Evolutionary conservation across 345 rosid species (phyloP).

Genomic region (Camelina hispida): DNA sequence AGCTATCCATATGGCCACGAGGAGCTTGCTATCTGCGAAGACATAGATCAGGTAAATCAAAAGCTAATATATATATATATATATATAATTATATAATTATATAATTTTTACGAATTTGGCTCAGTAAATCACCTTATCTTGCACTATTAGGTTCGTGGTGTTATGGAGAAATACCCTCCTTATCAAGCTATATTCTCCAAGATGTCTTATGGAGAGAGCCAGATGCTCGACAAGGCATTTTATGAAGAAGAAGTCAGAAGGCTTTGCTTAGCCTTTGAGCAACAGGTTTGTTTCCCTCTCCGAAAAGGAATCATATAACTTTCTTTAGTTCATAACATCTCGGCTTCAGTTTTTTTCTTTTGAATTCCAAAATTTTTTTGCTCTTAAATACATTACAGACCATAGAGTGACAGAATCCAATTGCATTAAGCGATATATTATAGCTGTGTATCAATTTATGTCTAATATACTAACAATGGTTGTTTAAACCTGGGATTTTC

Average conservation of each 20-base stretch:
- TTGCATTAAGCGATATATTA: too few relatives aligned
- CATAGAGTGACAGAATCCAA: not conserved
- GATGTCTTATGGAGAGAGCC: constrained; percentile 95
- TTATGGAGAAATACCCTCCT: constrained; percentile 93
- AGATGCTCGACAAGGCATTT: constrained; percentile 96
- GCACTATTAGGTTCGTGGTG: constrained; percentile 74
- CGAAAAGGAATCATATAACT: not conserved
- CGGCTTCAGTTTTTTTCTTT: not conserved
- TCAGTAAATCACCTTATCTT: not conserved
- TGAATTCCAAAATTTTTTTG: not conserved
- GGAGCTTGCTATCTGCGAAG: constrained; percentile 89
- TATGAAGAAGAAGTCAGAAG: constrained; percentile 99
- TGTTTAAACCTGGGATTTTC: constrained; percentile 37
- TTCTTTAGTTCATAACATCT: not conserved
- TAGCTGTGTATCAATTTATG: not conserved
- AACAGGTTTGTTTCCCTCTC: constrained; percentile 64
- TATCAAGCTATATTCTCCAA: constrained; percentile 88
- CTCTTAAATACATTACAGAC: too few relatives aligned
- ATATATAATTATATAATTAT: not conserved
- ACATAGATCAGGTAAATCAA: constrained; percentile 73
- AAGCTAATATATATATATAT: constrained; percentile 1
- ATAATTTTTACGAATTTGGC: not conserved
- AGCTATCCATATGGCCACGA: constrained; percentile 91
- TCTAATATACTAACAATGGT: not conserved
- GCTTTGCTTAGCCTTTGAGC: constrained; percentile 96